Percentiles rank a stretch among this genome's conserved stretches.
Evolutionary conservation across 345 rosid species (phyloP).

Genomic region (Cardamine chenopodiifolia): DNA sequence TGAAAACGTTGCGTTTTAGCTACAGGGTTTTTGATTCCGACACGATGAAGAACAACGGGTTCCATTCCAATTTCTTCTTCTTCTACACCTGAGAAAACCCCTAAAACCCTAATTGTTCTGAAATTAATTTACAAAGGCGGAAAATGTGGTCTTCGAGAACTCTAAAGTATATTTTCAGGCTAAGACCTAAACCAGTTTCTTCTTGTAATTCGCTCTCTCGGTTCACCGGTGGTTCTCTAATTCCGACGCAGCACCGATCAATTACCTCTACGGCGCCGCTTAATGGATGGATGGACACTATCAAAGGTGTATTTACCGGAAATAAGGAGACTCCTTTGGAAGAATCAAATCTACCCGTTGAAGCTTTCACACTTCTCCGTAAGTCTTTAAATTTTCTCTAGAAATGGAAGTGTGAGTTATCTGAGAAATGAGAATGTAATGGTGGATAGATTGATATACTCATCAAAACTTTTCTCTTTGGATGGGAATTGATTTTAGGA

Average conservation of each 20-base stretch:
- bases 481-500: slow-evolving; percentile 38
- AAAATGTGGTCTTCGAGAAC: slow-evolving; percentile 36
- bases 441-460: not conserved
- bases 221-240: slow-evolving; percentile 13
- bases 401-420: not conserved
- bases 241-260: slow-evolving; percentile 51
- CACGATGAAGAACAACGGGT: slow-evolving; percentile 9
- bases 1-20: slow-evolving; percentile 15
- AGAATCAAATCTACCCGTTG: slow-evolving; percentile 42
- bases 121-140: not conserved
- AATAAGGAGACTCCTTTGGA: slow-evolving; percentile 52
- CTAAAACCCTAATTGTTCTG: slow-evolving; percentile 30
- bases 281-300: slow-evolving; percentile 73
- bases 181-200: slow-evolving; percentile 13
- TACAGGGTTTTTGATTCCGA: slow-evolving; percentile 15
- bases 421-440: not conserved
- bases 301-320: slow-evolving; percentile 86
- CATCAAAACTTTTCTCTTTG: not conserved
- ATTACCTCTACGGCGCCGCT: slow-evolving; percentile 57
- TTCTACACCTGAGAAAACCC: slow-evolving; percentile 7
- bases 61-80: slow-evolving; percentile 3
- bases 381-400: slow-evolving; percentile 27
- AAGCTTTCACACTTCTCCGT: slow-evolving; percentile 81
- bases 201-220: slow-evolving; percentile 26
- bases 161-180: slow-evolving; percentile 15